Conservation (phyloP, 306 rosid genomes). For the Carpinus fangiana region DNA sequence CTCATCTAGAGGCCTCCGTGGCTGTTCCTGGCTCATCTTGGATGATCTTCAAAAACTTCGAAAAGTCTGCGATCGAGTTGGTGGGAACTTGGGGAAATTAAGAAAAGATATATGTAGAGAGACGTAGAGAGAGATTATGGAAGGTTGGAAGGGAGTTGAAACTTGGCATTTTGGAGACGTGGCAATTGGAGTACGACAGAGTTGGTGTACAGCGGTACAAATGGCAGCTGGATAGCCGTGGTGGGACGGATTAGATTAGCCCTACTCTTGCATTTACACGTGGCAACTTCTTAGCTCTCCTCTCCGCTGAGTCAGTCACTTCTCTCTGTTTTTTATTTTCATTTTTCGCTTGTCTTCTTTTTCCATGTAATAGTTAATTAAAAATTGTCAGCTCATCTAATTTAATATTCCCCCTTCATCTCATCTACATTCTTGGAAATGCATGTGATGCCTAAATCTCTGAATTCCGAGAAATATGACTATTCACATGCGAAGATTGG, state of each 20-base stretch:
- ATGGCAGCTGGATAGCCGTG: not conserved
- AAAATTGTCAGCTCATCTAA: no score
- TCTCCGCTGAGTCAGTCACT: not conserved
- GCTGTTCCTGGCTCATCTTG: slow-evolving; percentile 67
- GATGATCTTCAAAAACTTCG: not conserved
- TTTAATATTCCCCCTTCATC: no score
- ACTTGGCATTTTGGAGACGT: slow-evolving; percentile 1
- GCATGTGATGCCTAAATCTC: no score
- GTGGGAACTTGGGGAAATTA: not conserved
- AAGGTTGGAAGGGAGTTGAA: not conserved
- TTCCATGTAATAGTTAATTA: no score
- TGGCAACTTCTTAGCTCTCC: not conserved
- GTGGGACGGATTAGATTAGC: not conserved
- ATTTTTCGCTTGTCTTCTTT: not conserved
- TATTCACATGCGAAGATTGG: no score
- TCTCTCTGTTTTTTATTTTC: not conserved
- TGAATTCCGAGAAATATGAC: no score
- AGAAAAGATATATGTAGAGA: no score
- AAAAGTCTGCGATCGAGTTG: not conserved
- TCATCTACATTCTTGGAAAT: no score
- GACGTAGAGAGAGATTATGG: no score
- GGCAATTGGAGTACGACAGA: slow-evolving; percentile 1
- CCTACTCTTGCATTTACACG: slow-evolving; percentile 3
- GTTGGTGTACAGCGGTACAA: not conserved
- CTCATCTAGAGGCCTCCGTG: slow-evolving; percentile 27